Evolutionary conservation across 805 yeast genomes (phyloP).

Genomic region (Kazachstania bromeliacearum): DNA sequence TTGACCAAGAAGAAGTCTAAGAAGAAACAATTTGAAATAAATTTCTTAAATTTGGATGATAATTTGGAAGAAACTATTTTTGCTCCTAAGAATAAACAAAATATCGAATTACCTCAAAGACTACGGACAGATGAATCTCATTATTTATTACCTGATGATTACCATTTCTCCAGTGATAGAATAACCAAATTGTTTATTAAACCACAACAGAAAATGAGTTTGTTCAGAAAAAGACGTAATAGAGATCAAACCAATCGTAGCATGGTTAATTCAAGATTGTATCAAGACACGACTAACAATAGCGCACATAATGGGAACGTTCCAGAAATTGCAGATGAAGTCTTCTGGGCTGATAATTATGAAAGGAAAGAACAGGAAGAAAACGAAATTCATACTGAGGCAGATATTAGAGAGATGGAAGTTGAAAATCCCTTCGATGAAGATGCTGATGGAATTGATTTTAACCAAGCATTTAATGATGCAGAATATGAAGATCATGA

Average conservation of each 20-base stretch:
- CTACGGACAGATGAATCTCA: constrained; percentile 34
- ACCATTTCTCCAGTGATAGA: constrained; percentile 58
- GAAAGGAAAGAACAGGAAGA: constrained; percentile 33
- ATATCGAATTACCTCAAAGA: constrained; percentile 35
- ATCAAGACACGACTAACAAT: neutral
- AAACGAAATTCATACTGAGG: constrained; percentile 19
- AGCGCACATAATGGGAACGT: constrained; percentile 9
- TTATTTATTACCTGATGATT: constrained; percentile 61
- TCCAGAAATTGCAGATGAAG: constrained; percentile 46
- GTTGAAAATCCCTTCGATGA: constrained; percentile 33
- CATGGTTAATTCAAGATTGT: neutral
- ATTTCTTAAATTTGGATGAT: constrained; percentile 35
- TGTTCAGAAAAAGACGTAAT: constrained; percentile 17
- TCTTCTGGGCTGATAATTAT: constrained; percentile 64
- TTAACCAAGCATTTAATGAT: constrained; percentile 29
- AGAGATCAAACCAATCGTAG: neutral
- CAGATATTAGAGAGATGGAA: constrained; percentile 13
- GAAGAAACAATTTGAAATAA: constrained; percentile 34
- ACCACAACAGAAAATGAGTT: constrained; percentile 41
- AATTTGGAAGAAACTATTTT: constrained; percentile 35
- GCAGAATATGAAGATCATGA: constrained; percentile 23
- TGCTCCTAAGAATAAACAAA: constrained; percentile 26
- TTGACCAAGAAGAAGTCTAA: constrained; percentile 19
- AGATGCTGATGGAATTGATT: constrained; percentile 27
- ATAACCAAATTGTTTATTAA: constrained; percentile 61